Conservation (phyloP, 2,329 filamentous ascomycete genomes). For the Leptographium wingfieldii region DNA sequence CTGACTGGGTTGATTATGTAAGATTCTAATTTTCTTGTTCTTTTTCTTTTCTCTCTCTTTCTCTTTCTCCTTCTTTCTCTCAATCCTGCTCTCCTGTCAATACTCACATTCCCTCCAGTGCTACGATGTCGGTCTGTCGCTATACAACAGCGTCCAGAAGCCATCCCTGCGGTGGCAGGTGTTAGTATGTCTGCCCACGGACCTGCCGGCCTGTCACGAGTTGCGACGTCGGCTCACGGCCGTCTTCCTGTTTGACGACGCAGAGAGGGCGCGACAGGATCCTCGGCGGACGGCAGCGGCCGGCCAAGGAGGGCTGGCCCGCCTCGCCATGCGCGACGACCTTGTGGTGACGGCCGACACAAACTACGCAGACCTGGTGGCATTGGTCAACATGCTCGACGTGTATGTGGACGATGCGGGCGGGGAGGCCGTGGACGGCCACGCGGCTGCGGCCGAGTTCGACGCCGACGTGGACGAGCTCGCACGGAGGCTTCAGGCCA, state of each 20-base stretch:
- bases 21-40: constrained; percentile 9
- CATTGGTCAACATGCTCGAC: constrained; percentile 57
- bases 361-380: constrained; percentile 56
- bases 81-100: no score
- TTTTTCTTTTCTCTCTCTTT: constrained; percentile 20
- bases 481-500: constrained; percentile 41
- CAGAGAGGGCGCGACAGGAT: constrained; percentile 26
- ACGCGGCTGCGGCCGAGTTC: constrained; percentile 32
- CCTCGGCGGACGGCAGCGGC: constrained; percentile 27
- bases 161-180: constrained; percentile 42
- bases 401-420: constrained; percentile 52
- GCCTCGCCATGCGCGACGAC: constrained; percentile 1
- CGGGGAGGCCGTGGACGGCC: constrained; percentile 9
- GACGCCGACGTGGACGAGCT: constrained; percentile 61
- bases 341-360: constrained; percentile 43
- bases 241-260: constrained; percentile 45
- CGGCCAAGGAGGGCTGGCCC: constrained; percentile 31
- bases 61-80: constrained; percentile 4
- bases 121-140: constrained; percentile 29
- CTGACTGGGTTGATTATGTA: constrained; percentile 25
- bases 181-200: constrained; percentile 45
- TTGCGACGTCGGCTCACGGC: constrained; percentile 55
- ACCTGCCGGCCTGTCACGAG: constrained; percentile 36
- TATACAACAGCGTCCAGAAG: constrained; percentile 34
- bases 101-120: constrained; percentile 22